These are phyloP conservation scores for Hypoxylon sp. DNA, from an alignment of 2,329 filamentous ascomycete species.

Conservation along the genomic window DNA sequence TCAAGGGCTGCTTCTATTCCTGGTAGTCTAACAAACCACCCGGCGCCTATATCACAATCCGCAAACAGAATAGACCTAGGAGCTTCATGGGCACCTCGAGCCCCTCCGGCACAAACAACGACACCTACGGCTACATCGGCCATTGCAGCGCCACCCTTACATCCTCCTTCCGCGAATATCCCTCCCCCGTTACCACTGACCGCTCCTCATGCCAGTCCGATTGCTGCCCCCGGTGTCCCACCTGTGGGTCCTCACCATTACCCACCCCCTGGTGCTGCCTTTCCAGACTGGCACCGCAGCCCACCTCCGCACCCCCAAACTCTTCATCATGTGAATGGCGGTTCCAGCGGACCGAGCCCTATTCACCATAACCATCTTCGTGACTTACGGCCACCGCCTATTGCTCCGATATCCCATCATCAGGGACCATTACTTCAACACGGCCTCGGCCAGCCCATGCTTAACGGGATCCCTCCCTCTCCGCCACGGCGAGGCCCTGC, in stretches of 20 bases:
- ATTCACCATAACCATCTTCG: conserved; percentile 57
- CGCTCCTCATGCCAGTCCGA: conserved; percentile 51
- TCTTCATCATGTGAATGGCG: conserved; percentile 67
- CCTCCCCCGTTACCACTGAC: conserved; percentile 50
- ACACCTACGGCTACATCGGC: conserved; percentile 41
- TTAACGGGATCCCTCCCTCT: conserved; percentile 65
- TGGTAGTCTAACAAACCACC: conserved; percentile 47
- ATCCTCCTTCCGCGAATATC: conserved; percentile 47
- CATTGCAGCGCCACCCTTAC: conserved; percentile 48
- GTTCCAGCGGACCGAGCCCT: conserved; percentile 50
- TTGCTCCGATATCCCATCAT: conserved; percentile 60
- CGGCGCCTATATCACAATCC: conserved; percentile 47
- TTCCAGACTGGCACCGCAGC: conserved; percentile 67
- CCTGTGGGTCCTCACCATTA: conserved; percentile 59
- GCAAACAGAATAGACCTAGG: conserved; percentile 48
- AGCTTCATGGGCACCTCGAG: conserved; percentile 47
- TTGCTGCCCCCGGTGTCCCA: conserved; percentile 56
- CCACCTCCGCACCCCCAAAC: conserved; percentile 66
- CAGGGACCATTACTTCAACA: conserved; percentile 63
- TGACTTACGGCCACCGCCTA: conserved; percentile 66
- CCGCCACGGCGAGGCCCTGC: conserved; percentile 64
- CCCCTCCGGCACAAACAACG: conserved; percentile 44
- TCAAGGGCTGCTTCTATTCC: conserved; percentile 49
- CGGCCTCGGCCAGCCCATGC: conserved; percentile 58
- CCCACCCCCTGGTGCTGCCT: conserved; percentile 57